Conservation (phyloP, 1,284 basidiomycete genomes). For the Coriolopsis trogii region DNA sequence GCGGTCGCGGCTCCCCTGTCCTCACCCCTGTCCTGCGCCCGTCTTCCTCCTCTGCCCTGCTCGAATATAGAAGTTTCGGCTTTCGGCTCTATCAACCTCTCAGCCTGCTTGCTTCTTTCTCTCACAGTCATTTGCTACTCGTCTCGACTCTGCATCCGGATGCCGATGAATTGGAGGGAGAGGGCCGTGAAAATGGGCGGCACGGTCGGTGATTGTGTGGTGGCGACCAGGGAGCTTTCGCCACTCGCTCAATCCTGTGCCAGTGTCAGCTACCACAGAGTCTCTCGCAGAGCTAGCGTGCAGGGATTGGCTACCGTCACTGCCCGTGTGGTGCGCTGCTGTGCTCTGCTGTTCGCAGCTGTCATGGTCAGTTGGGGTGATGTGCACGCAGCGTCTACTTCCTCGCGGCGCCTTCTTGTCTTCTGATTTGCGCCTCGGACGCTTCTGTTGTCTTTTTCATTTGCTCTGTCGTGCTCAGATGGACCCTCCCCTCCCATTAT, state of each 20-base stretch:
- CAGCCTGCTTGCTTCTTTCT: constrained; percentile 21
- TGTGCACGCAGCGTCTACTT: constrained; percentile 10
- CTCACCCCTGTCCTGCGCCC: background rate
- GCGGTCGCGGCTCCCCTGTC: constrained; percentile 9
- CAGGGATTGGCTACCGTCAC: constrained; percentile 10
- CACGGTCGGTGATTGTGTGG: no score
- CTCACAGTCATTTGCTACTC: constrained; percentile 6
- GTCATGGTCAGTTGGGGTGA: constrained; percentile 9
- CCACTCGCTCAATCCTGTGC: background rate
- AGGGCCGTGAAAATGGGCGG: constrained; percentile 9
- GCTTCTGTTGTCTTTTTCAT: constrained; percentile 13
- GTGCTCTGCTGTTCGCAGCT: constrained; percentile 17
- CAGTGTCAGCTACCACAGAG: constrained; percentile 8
- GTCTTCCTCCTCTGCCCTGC: background rate
- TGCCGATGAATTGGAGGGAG: constrained; percentile 10
- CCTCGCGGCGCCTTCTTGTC: constrained; percentile 2
- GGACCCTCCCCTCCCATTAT: constrained; percentile 1
- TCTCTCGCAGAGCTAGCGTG: constrained; percentile 2
- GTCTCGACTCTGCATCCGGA: constrained; percentile 1
- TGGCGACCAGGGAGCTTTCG: constrained; percentile 6
- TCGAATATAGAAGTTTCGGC: constrained; percentile 23
- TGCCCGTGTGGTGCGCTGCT: constrained; percentile 10
- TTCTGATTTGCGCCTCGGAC: constrained; percentile 24
- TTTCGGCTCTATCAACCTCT: constrained; percentile 19
- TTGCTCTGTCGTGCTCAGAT: constrained; percentile 7